Conservation (phyloP, 2,329 filamentous ascomycete genomes). For the Fusarium beomiforme region DNA sequence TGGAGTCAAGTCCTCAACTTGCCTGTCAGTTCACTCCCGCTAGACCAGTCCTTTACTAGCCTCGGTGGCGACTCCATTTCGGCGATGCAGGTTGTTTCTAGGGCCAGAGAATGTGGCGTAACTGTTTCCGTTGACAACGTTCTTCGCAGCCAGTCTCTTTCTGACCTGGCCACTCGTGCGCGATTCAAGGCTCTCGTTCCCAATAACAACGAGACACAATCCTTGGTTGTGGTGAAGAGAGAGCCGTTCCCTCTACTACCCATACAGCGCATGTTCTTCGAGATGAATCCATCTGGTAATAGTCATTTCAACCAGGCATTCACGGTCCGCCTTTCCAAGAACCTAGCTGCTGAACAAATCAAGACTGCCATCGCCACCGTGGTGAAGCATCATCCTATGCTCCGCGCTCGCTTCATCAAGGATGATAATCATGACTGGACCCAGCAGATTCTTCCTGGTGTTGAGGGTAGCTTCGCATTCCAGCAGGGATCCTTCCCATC, state of each 20-base stretch:
- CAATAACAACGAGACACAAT: neutral
- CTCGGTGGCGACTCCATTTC: neutral
- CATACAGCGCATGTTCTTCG: neutral
- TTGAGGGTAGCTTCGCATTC: neutral
- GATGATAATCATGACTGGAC: neutral
- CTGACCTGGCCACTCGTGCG: neutral
- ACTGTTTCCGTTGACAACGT: neutral
- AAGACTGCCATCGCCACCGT: neutral
- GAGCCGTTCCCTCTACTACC: neutral
- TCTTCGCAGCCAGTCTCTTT: neutral
- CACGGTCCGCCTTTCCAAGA: neutral
- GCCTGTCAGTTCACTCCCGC: neutral
- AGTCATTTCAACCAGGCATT: neutral
- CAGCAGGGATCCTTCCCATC: neutral
- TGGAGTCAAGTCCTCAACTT: neutral
- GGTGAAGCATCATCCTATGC: neutral
- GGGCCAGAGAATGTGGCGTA: neutral
- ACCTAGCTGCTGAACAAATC: neutral
- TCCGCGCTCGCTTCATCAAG: neutral
- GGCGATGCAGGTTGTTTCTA: neutral
- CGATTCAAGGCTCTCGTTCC: neutral
- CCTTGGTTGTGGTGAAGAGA: neutral
- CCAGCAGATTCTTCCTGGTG: neutral
- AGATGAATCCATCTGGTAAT: neutral
- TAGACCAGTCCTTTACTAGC: neutral